These are phyloP conservation scores for Quercus tomentella DNA, from an alignment of 331 rosid genomes.

Conservation along the genomic window DNA sequence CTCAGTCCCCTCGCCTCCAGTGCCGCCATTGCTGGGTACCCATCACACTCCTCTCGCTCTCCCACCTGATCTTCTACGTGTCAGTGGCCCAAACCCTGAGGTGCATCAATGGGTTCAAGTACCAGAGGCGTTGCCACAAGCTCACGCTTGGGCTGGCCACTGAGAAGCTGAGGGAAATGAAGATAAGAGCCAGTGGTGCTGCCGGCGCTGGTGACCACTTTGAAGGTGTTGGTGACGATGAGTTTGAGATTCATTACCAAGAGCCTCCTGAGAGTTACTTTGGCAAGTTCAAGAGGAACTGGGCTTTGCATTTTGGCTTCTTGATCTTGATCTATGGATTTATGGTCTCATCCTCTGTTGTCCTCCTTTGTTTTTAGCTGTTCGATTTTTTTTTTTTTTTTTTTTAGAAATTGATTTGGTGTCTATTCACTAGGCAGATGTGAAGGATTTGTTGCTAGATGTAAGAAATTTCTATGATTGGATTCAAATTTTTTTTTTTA, in stretches of 20 bases:
- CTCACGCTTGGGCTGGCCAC: slow-evolving; percentile 85
- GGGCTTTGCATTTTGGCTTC: slow-evolving; percentile 88
- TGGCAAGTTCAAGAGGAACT: slow-evolving; percentile 86
- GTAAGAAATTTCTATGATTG: neutral
- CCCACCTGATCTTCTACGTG: slow-evolving; percentile 85
- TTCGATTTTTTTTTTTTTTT: neutral
- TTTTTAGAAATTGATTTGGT: neutral
- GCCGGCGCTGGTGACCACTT: slow-evolving; percentile 13
- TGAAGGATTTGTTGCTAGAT: neutral
- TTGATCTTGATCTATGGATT: slow-evolving; percentile 67
- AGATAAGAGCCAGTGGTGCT: slow-evolving; percentile 27
- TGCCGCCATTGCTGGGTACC: slow-evolving; percentile 97
- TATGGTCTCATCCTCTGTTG: slow-evolving; percentile 80
- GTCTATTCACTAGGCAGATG: neutral
- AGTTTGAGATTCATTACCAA: slow-evolving; percentile 83
- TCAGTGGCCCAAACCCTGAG: slow-evolving; percentile 85
- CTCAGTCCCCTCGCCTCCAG: slow-evolving; percentile 57
- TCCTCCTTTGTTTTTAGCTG: slow-evolving; percentile 61
- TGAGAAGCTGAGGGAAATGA: slow-evolving; percentile 65
- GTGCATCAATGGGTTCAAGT: slow-evolving; percentile 92
- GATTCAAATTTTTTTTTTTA: neutral
- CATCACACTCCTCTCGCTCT: slow-evolving; percentile 68
- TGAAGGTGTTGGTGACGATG: slow-evolving; percentile 42
- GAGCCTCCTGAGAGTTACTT: slow-evolving; percentile 88
- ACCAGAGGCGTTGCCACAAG: slow-evolving; percentile 92